A percentile compares a stretch with the other conserved stretches of the same genome.
Evolutionary conservation across 2,329 filamentous ascomycete species (phyloP).

Genomic region (Ophiostoma himal-ulmi): DNA sequence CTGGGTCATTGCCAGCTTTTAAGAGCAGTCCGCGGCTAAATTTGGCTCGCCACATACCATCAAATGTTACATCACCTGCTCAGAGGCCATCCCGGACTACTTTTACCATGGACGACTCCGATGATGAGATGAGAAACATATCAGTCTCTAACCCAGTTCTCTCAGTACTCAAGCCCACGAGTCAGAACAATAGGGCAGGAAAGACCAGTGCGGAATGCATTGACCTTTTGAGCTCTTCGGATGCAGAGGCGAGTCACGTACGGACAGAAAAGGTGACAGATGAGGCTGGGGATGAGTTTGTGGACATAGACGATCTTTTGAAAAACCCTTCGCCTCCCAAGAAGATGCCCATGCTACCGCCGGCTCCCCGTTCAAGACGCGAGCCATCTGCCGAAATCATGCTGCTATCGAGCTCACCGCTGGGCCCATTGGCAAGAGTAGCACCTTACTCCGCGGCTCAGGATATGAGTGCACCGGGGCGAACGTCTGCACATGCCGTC

Average conservation of each 20-base stretch:
- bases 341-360: not conserved
- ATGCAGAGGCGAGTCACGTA: not conserved
- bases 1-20: not conserved
- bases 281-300: not conserved
- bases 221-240: slow-evolving; percentile 23
- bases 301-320: slow-evolving; percentile 18
- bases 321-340: not conserved
- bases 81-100: not conserved
- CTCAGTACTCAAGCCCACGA: not conserved
- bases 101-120: not conserved
- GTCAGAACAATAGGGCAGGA: not conserved
- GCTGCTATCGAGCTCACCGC: not conserved
- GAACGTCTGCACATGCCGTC: too few species aligned
- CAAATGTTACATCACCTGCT: not conserved
- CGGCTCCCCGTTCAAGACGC: not conserved
- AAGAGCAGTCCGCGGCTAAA: not conserved
- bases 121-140: not conserved
- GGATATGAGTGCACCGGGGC: not conserved
- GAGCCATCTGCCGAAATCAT: slow-evolving; percentile 7
- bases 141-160: not conserved
- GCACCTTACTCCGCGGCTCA: not conserved
- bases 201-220: slow-evolving; percentile 14
- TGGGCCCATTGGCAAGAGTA: not conserved
- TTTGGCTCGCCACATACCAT: not conserved
- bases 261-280: not conserved